Base-by-base conservation (phyloP, 1,139 yeast genomes). In the Candida dubliniensis region DNA sequence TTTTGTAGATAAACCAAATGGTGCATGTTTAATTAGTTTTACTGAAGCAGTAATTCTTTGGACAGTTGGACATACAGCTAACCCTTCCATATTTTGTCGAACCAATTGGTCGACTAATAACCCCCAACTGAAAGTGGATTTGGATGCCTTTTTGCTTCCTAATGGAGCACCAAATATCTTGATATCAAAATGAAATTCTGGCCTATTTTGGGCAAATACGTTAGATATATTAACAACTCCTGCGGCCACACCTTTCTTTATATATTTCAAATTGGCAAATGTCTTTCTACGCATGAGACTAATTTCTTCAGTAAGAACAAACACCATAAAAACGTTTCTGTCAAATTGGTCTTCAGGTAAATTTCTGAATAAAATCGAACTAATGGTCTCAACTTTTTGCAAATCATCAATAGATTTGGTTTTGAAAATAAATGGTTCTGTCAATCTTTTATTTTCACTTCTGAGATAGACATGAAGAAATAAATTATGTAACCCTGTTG, bases 191-290 rank as follows among this genome's bases (percentile, higher is more conserved):
- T 74, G 64, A 43, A 81, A 68, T 31, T 83, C 75, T 34, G 86
- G 88, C 46, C 76, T 78, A 51, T 79, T 80, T 52, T 78, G 74
- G 18, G 89, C 78, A 58, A 89, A 87, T 34, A 88, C 78, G 55
- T 96, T 77, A 7, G 95, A 81, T 43, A 89, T 84, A 64, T 89
- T 96, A 35, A 90, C 80, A 13, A 86, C 95, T 61, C 96, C 96
- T 2, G 91, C 91, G 35, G 95, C 95, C 12, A 89, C 80, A 47
- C 96, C 96, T 59, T 84, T 82, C 57, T 87, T 82, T 38, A 85
- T 78, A 44, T 73, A 59, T 40, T 65, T 63, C n/a, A 80, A 33
- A 59, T 63, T 32, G 56, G 65, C 31, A 47, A 58, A 32, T 46
- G 59, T 33, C 39, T 47, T 63, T 49, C 66, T 61, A 42, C 59